A percentile compares a stretch with the other conserved stretches of the same genome.
These are phyloP conservation scores for Spiromastix sp. DNA, from an alignment of 2,329 filamentous ascomycete genomes.

Conservation along the genomic window DNA sequence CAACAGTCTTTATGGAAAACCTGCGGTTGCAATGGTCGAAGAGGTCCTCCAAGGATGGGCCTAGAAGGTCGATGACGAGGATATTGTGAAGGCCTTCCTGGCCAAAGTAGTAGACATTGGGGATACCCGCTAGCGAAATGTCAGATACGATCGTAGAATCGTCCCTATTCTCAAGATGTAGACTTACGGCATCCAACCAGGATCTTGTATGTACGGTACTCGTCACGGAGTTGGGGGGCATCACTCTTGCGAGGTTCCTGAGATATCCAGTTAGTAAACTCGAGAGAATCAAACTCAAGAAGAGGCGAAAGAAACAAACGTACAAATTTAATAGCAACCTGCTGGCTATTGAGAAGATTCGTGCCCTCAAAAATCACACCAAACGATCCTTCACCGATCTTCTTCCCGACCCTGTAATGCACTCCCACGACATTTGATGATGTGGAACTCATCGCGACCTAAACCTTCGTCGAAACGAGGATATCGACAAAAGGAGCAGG, in stretches of 20 bases:
- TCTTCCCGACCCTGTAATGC: conserved; percentile 97
- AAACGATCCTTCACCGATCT: conserved; percentile 97
- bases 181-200: conserved; percentile 95
- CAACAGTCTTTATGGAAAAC: conserved; percentile 94
- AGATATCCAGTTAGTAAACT: conserved; percentile 6
- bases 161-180: conserved; percentile 6
- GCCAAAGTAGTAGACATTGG: conserved; percentile 99
- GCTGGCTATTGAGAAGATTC: conserved; percentile 96
- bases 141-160: not conserved
- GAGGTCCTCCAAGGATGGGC: conserved; percentile 87
- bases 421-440: conserved; percentile 97
- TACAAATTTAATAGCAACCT: conserved; percentile 99
- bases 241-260: conserved; percentile 98
- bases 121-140: conserved; percentile 68
- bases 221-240: conserved; percentile 92
- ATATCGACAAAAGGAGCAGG: no score
- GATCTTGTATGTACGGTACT: conserved; percentile 99
- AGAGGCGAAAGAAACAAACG: conserved; percentile 22
- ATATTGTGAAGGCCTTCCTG: conserved; percentile 99
- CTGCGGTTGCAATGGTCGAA: conserved; percentile 95
- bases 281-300: conserved; percentile 13
- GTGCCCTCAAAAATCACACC: conserved; percentile 98
- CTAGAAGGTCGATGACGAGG: conserved; percentile 91
- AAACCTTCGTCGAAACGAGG: conserved; percentile 4
- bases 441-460: conserved; percentile 62